These are phyloP conservation scores for Cordyceps tenuipes DNA, from an alignment of 2,329 filamentous ascomycete species.

Conservation along the genomic window DNA sequence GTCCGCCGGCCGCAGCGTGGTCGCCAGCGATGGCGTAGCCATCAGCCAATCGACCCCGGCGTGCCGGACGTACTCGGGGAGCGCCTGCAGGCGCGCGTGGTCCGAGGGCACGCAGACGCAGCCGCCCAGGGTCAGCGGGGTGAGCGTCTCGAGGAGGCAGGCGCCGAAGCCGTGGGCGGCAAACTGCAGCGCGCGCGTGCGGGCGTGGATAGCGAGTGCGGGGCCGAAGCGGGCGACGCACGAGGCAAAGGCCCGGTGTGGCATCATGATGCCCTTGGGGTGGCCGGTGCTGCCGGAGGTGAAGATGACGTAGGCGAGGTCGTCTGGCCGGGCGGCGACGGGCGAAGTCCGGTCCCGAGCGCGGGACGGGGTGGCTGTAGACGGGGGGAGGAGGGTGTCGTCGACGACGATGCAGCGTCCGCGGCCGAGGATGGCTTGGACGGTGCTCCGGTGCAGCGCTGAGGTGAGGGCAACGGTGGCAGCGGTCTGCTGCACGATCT, in stretches of 20 bases:
- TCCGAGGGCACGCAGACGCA: slow-evolving; percentile 10
- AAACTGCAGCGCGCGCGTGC: slow-evolving; percentile 13
- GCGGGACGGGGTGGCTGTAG: not conserved
- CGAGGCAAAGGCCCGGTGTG: slow-evolving; percentile 14
- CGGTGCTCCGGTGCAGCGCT: not conserved
- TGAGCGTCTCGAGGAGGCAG: slow-evolving; percentile 17
- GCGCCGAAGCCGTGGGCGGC: not conserved
- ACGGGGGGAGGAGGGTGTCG: not conserved
- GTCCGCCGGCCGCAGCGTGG: not conserved
- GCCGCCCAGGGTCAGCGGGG: slow-evolving; percentile 13
- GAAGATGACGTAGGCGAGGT: slow-evolving; percentile 17
- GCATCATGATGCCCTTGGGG: slow-evolving; percentile 19
- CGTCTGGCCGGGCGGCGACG: not conserved
- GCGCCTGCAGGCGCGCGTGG: not conserved
- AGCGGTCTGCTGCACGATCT: not conserved
- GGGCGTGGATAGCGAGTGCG: slow-evolving; percentile 11
- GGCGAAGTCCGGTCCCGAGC: no score
- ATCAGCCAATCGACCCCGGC: not conserved
- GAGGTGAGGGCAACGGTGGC: not conserved
- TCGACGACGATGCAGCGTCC: not conserved
- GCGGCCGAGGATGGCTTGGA: not conserved
- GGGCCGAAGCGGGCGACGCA: slow-evolving; percentile 14
- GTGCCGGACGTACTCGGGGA: not conserved
- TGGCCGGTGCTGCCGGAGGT: slow-evolving; percentile 7
- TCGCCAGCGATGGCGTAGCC: not conserved